Conservation (phyloP, 441 rosid species). For the Sinapis alba region DNA sequence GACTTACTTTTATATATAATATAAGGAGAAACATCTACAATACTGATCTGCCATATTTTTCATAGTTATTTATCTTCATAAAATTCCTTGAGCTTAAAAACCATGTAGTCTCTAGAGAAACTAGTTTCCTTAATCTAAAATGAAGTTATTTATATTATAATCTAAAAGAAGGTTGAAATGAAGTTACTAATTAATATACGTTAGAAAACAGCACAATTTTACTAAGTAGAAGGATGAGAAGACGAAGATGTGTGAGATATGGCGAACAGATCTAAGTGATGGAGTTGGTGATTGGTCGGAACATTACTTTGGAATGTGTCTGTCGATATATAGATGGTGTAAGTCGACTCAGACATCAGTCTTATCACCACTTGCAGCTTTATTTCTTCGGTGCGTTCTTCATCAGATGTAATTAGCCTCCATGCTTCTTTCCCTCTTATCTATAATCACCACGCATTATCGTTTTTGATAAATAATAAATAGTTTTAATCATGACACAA, state of each 20-base stretch:
- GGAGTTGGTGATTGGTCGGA: slow-evolving; percentile 28
- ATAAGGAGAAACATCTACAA: not conserved
- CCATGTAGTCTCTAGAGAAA: not conserved
- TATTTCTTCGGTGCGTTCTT: slow-evolving; percentile 40
- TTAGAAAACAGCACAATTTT: not conserved
- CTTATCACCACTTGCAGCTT: slow-evolving; percentile 37
- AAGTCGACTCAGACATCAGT: slow-evolving; percentile 41
- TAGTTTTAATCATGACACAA: slow-evolving; percentile 5
- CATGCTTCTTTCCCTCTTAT: slow-evolving; percentile 17
- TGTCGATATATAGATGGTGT: slow-evolving; percentile 33
- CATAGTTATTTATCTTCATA: not conserved
- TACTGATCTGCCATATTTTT: not conserved
- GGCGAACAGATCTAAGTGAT: slow-evolving; percentile 35
- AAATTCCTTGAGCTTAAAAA: not conserved
- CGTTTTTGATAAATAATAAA: not conserved
- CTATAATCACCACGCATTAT: slow-evolving; percentile 20
- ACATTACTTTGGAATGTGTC: slow-evolving; percentile 27
- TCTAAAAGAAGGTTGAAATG: not conserved
- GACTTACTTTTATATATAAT: not conserved
- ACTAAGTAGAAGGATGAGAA: slow-evolving; percentile 12
- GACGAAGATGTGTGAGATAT: slow-evolving; percentile 18
- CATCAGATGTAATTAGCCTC: slow-evolving; percentile 34
- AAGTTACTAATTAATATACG: not conserved
- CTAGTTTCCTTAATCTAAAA: not conserved
- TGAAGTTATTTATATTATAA: not conserved